Evolutionary conservation across 2,329 filamentous ascomycete genomes (phyloP).

Genomic region (Gyromitra esculenta): DNA sequence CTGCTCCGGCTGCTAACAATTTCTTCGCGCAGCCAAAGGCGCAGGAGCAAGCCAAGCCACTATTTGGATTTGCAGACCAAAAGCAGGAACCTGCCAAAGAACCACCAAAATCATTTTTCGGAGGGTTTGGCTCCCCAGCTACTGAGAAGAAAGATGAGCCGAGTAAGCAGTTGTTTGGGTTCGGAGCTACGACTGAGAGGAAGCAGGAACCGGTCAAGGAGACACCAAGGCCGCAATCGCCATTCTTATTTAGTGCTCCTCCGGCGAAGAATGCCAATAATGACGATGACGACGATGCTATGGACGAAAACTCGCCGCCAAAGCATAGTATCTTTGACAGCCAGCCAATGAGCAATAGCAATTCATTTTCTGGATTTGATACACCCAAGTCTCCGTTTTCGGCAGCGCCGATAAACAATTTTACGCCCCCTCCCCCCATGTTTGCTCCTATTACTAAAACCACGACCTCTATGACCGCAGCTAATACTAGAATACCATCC

Average conservation of each 20-base stretch:
- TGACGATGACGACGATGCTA: constrained; percentile 35
- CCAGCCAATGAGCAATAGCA: constrained; percentile 31
- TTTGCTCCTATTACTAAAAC: constrained; percentile 41
- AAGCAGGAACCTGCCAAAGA: constrained; percentile 29
- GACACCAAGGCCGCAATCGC: constrained; percentile 18
- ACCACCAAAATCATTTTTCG: constrained; percentile 36
- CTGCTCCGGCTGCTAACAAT: constrained; percentile 23
- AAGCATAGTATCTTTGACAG: constrained; percentile 40
- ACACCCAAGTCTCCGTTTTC: constrained; percentile 30
- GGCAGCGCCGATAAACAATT: constrained; percentile 33
- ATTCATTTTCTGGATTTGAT: constrained; percentile 30
- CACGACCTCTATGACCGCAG: constrained; percentile 14
- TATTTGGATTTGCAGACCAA: constrained; percentile 40
- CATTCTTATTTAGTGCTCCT: constrained; percentile 23
- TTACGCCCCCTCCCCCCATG: constrained; percentile 30
- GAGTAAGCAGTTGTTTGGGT: constrained; percentile 37
- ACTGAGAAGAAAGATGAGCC: constrained; percentile 31
- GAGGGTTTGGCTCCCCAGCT: constrained; percentile 30
- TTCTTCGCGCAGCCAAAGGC: constrained; percentile 33
- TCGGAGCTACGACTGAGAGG: constrained; percentile 20
- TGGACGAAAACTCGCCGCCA: constrained; percentile 43
- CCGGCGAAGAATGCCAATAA: constrained; percentile 18
- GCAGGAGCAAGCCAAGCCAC: constrained; percentile 27
- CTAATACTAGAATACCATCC: constrained; percentile 44
- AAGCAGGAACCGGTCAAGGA: constrained; percentile 21